A percentile compares a stretch with the other conserved stretches of the same genome.
Conservation (phyloP, 805 yeast genomes). For the Brettanomyces nanus region DNA sequence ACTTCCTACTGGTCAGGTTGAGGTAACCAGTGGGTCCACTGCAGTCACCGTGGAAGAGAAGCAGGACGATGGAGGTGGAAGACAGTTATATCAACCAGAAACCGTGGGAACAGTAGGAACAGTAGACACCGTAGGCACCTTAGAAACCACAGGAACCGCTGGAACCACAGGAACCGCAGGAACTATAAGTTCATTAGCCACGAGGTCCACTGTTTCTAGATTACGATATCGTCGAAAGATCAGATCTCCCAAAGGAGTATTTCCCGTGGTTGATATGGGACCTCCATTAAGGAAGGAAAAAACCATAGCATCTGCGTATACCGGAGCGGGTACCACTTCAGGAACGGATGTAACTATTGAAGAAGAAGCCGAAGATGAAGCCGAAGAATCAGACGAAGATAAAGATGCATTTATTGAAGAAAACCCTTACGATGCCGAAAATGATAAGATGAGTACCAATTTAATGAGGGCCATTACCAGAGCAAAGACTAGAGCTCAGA, state of each 20-base stretch:
- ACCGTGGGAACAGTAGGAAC: too few relatives aligned
- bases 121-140: not conserved
- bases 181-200: not conserved
- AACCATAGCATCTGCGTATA: constrained; percentile 43
- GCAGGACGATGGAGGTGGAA: not conserved
- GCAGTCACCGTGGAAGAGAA: not conserved
- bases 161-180: not conserved
- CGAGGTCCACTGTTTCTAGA: not conserved
- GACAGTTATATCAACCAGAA: not conserved
- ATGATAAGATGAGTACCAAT: constrained; percentile 13
- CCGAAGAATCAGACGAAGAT: constrained; percentile 4
- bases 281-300: constrained; percentile 48
- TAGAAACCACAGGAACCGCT: not conserved
- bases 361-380: not conserved
- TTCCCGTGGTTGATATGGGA: constrained; percentile 78
- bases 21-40: not conserved
- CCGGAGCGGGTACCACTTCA: constrained; percentile 13
- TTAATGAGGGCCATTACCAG: constrained; percentile 18
- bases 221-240: constrained; percentile 5
- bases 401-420: constrained; percentile 12
- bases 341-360: constrained; percentile 18
- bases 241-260: constrained; percentile 67
- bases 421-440: constrained; percentile 17
- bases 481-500: constrained; percentile 9
- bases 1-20: not conserved